These are phyloP conservation scores for Dendrocalamus latiflorus DNA, from an alignment of 202 grass and related monocot genomes.

Conservation along the genomic window DNA sequence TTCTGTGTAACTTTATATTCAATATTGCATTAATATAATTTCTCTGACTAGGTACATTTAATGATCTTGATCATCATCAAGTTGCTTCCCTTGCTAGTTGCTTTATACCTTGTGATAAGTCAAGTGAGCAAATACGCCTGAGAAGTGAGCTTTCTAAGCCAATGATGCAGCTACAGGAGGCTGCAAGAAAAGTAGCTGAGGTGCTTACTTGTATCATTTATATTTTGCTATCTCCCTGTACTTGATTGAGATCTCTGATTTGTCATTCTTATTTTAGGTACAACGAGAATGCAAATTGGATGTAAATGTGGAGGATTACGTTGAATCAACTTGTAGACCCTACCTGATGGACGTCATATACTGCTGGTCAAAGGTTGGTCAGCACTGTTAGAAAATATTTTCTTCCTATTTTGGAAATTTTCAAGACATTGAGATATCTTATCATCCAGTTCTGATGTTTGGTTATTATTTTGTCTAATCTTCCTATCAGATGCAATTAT, in stretches of 20 bases:
- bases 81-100: constrained; percentile 82
- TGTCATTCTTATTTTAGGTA: constrained; percentile 51
- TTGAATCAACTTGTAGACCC: constrained; percentile 82
- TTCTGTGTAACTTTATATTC: background rate
- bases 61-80: constrained; percentile 99
- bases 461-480: background rate
- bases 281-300: constrained; percentile 98
- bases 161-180: constrained; percentile 91
- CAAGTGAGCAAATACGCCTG: constrained; percentile 91
- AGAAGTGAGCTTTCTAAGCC: constrained; percentile 89
- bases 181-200: constrained; percentile 98
- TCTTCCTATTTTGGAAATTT: background rate
- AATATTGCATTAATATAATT: constrained; percentile 6
- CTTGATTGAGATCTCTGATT: constrained; percentile 17
- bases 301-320: constrained; percentile 95
- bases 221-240: background rate
- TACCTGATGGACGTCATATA: constrained; percentile 97
- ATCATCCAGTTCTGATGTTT: background rate
- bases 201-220: constrained; percentile 38
- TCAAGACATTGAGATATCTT: background rate
- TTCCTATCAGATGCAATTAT: constrained; percentile 6
- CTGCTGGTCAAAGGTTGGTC: constrained; percentile 96
- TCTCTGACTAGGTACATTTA: constrained; percentile 73
- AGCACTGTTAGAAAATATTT: background rate
- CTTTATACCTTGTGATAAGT: constrained; percentile 96